phyloP scores from a whole-genome alignment of 140 eudicot genomes.

The Senecio squalidus region DNA sequence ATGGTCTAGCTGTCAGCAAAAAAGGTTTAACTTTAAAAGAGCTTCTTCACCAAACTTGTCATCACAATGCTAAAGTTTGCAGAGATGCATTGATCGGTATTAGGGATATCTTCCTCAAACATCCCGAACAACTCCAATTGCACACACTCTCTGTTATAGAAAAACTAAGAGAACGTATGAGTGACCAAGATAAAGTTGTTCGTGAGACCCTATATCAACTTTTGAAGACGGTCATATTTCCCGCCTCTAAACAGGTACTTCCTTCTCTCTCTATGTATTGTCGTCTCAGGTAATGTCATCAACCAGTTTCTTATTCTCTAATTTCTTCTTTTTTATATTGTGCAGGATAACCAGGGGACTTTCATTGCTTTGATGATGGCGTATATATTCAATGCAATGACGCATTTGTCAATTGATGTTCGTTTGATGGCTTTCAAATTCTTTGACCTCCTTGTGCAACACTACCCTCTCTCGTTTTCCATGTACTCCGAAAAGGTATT shows the following conservation, averaged over 20 bases:
- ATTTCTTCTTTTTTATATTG: too few relatives aligned
- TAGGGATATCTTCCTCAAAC: conserved; percentile 58
- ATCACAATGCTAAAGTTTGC: conserved; percentile 87
- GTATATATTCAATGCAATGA: too few relatives aligned
- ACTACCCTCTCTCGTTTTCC: too few relatives aligned
- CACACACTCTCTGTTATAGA: conserved; percentile 79
- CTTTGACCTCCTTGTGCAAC: too few relatives aligned
- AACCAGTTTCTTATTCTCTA: too few relatives aligned
- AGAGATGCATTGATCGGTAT: conserved; percentile 87
- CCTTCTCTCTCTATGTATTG: not conserved
- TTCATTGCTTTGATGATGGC: too few relatives aligned
- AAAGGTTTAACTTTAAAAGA: conserved; percentile 93
- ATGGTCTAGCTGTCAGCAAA: conserved; percentile 75
- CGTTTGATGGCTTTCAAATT: too few relatives aligned
- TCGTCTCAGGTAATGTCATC: too few relatives aligned
- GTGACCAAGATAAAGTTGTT: conserved; percentile 82
- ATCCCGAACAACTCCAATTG: conserved; percentile 68
- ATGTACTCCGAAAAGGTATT: too few relatives aligned
- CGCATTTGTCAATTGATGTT: too few relatives aligned
- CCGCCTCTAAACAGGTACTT: conserved; percentile 56
- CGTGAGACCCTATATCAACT: conserved; percentile 91
- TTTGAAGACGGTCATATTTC: conserved; percentile 69
- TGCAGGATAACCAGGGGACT: too few relatives aligned
- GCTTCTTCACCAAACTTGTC: conserved; percentile 87
- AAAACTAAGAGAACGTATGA: conserved; percentile 94